phyloP scores from a whole-genome alignment of 163 green algal genomes.

The Chlamydomonas reinhardtii region DNA sequence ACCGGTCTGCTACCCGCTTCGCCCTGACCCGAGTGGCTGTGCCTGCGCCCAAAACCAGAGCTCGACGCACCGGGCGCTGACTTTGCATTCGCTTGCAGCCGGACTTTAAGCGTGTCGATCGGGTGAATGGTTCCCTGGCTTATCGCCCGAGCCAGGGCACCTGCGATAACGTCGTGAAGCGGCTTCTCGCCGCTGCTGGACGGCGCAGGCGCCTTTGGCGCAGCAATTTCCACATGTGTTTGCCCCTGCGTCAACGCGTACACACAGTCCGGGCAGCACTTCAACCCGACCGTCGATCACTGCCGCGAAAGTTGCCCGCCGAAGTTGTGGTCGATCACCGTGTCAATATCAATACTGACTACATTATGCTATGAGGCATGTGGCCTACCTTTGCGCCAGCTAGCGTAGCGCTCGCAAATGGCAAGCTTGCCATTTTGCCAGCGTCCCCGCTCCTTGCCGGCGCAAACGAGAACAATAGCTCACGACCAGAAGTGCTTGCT shows the following conservation, averaged over 20 bases:
- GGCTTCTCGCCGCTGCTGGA: slow-evolving; percentile 66
- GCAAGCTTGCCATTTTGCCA: no score
- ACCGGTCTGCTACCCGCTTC: no score
- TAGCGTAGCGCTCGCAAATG: neutral
- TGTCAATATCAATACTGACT: no score
- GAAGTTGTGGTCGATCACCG: no score
- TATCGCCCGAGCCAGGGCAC: slow-evolving; percentile 83
- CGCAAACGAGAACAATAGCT: neutral
- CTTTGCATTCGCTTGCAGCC: slow-evolving; percentile 61
- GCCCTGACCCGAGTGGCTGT: no score
- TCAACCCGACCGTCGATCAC: neutral
- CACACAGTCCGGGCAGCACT: no score
- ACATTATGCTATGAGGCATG: neutral
- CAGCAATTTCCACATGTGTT: neutral
- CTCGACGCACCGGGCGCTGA: neutral
- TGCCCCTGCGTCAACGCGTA: slow-evolving; percentile 4
- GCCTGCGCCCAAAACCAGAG: no score
- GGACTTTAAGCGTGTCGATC: slow-evolving; percentile 93
- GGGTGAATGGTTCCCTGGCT: slow-evolving; percentile 92
- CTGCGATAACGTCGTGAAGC: slow-evolving; percentile 86
- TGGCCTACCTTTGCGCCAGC: neutral
- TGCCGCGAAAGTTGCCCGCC: no score
- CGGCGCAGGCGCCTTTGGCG: neutral
- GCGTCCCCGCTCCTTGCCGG: neutral
- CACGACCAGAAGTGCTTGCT: neutral